A percentile compares a stretch with the other conserved stretches of the same genome.
Evolutionary conservation across 805 yeast genomes (phyloP).

Genomic region (Wickerhamiella domercqiae): DNA sequence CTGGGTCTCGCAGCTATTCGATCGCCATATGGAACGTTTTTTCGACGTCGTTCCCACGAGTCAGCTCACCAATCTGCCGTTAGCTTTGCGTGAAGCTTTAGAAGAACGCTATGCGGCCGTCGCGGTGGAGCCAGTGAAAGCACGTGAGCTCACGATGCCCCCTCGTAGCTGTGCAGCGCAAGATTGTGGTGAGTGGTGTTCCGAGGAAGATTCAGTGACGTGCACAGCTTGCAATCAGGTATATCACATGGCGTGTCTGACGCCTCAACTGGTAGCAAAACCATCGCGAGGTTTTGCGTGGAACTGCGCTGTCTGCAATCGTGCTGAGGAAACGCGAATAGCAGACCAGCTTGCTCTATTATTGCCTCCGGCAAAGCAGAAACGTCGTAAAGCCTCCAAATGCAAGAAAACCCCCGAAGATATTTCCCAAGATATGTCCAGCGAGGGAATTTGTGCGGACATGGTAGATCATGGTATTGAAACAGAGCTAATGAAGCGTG

Average conservation of each 20-base stretch:
- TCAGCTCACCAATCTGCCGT: background rate
- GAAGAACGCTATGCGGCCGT: background rate
- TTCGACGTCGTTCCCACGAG: constrained; percentile 52
- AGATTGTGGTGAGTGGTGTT: constrained; percentile 76
- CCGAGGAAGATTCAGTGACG: constrained; percentile 46
- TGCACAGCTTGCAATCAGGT: background rate
- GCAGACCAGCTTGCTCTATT: background rate
- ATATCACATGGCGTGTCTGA: background rate
- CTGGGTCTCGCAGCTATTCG: constrained; percentile 75
- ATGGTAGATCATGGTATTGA: too few species aligned
- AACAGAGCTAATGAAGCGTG: background rate
- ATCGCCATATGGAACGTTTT: constrained; percentile 67
- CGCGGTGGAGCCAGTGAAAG: constrained; percentile 3
- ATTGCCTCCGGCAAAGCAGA: background rate
- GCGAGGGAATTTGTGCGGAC: constrained; percentile 17
- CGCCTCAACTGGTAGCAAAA: background rate
- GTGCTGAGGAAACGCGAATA: background rate
- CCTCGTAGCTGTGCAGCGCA: background rate
- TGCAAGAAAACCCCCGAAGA: background rate
- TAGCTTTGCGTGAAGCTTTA: background rate
- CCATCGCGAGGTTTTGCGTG: background rate
- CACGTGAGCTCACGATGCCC: background rate
- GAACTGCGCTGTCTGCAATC: background rate
- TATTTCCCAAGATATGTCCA: background rate
- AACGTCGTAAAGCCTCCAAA: background rate